Base-by-base conservation (phyloP, 305 asterid genomes). In the Fraxinus paxiana region DNA sequence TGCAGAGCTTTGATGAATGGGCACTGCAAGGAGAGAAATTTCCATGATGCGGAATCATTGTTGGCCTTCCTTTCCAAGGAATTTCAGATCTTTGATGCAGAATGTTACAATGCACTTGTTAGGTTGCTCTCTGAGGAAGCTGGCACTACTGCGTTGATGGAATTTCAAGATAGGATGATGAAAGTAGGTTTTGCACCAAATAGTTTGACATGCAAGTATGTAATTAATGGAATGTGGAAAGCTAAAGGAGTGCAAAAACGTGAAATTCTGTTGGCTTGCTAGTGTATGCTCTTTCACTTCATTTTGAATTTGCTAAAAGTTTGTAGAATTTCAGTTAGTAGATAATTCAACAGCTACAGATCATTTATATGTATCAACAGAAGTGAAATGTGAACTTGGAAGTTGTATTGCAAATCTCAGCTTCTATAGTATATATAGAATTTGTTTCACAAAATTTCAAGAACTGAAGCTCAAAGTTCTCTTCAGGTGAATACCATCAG, bases 151-250 rank as follows among this genome's bases (percentile, higher is more conserved):
- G 84, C 83, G 80, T 80, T 87, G 51, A 89, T 90, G 82, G 87
- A 85, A 63, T 88, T 92, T 81, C 98, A 93, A 86, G 92, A 87
- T 76, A 88, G 89, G 87, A 91, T 95, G 98, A 87, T 87, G 59
- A 92, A 87, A 84, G 73, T 88, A 24, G 98, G 98, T 7, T 95
- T 86, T 84, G 83, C 77, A 24, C 94, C 97, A 51, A 92, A 85
- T 82, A 85, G 86, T 81, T 81, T 83, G 48, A 88, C 98, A 6
- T 91, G 94, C 88, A 90, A 93, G 89, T 87, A 87, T 67, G 86
- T 92, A 24, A 86, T 95, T 79, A 90, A 87, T 78, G 95, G 94
- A 73, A 84, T 93, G 91, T 78, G 85, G 88, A 91, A 80, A 83
- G 89, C 90, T 41, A 77, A 79, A 77, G 81, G 79, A 76, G 78